These are phyloP conservation scores for Secale cereale DNA, from an alignment of 176 grass and related monocot species.

Conservation along the genomic window DNA sequence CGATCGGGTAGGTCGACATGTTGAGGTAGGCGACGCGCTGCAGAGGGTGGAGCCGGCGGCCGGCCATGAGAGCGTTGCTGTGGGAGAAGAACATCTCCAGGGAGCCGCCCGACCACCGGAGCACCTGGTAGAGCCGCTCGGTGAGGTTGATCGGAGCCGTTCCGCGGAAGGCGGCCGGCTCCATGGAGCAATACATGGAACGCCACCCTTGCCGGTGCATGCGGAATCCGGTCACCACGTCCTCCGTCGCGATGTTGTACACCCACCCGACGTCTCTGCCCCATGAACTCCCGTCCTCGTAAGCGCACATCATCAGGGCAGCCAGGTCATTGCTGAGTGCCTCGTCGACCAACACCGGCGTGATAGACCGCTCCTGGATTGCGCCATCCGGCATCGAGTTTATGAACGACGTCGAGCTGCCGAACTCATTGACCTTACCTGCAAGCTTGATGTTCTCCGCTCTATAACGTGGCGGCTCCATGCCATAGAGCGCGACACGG, in stretches of 20 bases:
- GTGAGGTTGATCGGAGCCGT: constrained; percentile 51
- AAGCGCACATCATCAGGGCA: constrained; percentile 28
- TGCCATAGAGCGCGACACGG: constrained; percentile 26
- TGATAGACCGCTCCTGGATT: constrained; percentile 18
- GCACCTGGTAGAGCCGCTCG: constrained; percentile 43
- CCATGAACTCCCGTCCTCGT: constrained; percentile 34
- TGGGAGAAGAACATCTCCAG: constrained; percentile 57
- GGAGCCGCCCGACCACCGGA: constrained; percentile 37
- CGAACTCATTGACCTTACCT: not conserved
- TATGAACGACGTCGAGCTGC: constrained; percentile 2
- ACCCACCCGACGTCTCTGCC: constrained; percentile 44
- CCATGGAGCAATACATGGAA: constrained; percentile 35
- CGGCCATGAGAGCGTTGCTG: constrained; percentile 37
- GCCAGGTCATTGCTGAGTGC: not conserved
- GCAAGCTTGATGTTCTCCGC: not conserved
- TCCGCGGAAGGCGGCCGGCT: constrained; percentile 41
- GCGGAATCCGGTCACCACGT: constrained; percentile 46
- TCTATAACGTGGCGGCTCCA: constrained; percentile 26
- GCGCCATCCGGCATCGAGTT: not conserved
- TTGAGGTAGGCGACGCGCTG: constrained; percentile 44
- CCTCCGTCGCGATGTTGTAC: constrained; percentile 52
- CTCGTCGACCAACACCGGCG: not conserved
- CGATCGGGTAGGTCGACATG: constrained; percentile 46
- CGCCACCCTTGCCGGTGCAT: constrained; percentile 51
- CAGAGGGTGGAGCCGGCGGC: constrained; percentile 11